Evolutionary conservation across 805 yeast species (phyloP), one percentile per base, ranked within the genome.

Genomic region (Maudiozyma serrabonitensis): DNA sequence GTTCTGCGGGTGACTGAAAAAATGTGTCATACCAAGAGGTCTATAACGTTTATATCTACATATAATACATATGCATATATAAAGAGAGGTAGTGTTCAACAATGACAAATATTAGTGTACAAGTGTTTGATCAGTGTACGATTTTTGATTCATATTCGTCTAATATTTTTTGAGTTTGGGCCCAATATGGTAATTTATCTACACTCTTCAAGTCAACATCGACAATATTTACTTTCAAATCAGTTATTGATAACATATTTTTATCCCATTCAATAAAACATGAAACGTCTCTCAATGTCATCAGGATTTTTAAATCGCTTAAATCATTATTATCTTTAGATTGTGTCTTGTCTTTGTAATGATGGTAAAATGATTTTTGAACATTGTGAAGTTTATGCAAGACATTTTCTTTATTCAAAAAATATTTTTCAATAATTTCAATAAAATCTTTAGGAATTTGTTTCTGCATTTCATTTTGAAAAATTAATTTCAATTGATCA

Each of bases 171-270:
- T 43, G 46, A 13, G 73, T 70, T 9, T 61, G 60, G 6, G 58
- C 51, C 84, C 84, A 79, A 55, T 77, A 75, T 25, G 60, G 55
- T 65, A 70, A 72, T 50, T 76, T 78, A 23, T 62, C 52, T 13
- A 58, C 64, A 2, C 77, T 73, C 58, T 80, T 80, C 45, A 76
- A 69, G 55, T 80, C 84, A 43, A 77, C 69, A 59, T 80, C 84
- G 38, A 78, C 74, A 13, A 80, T 64, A 7, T 50, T 55, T 4
- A 54, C 58, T 12, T 46, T 41, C 15, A 49, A 19, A 15, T 37
- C 43, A 1, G n/a, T 25, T 3, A 18, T 6, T 12, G 19, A 18
- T n/a, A 26, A 55, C 1, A 43, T 43, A 3, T 23, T 38, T 2
- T 48, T 46, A 13, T 54, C 39, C 55, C 70, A 58, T 28, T 46